A percentile compares a stretch with the other conserved stretches of the same genome.
Evolutionary conservation across 139 green algal genomes (phyloP).

Genomic region (Micractinium sp.): DNA sequence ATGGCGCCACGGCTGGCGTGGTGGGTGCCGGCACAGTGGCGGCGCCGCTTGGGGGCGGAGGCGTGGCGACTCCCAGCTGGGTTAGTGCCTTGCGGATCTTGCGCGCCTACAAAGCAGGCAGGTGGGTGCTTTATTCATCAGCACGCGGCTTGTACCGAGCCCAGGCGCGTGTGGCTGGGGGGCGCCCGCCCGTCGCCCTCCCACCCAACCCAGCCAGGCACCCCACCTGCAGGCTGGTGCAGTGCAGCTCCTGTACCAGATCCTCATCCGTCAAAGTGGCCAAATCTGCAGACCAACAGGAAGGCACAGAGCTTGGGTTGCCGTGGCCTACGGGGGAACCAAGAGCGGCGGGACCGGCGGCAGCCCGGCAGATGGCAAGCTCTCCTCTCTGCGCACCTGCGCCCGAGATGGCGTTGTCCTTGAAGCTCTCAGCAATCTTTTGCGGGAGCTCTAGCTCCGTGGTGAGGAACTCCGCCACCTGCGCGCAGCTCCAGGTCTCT

Average conservation of each 20-base stretch:
- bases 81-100: not conserved
- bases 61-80: not conserved
- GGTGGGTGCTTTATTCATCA: not conserved
- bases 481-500: not conserved
- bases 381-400: not conserved
- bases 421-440: not conserved
- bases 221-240: conserved; percentile 3
- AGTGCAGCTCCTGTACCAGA: not conserved
- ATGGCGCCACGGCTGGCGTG: not conserved
- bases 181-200: no score
- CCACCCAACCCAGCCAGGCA: not conserved
- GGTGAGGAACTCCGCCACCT: not conserved
- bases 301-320: not conserved
- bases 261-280: not conserved
- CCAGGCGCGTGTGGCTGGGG: not conserved
- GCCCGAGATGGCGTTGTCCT: not conserved
- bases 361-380: not conserved
- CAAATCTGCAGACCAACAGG: not conserved
- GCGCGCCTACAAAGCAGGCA: not conserved
- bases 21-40: not conserved
- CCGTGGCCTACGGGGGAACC: not conserved
- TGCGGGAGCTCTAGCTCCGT: not conserved
- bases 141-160: no score
- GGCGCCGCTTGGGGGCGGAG: no score
- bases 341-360: not conserved